These are phyloP conservation scores for Microdochium trichocladiopsis DNA, from an alignment of 2,329 filamentous ascomycete genomes.

Conservation along the genomic window DNA sequence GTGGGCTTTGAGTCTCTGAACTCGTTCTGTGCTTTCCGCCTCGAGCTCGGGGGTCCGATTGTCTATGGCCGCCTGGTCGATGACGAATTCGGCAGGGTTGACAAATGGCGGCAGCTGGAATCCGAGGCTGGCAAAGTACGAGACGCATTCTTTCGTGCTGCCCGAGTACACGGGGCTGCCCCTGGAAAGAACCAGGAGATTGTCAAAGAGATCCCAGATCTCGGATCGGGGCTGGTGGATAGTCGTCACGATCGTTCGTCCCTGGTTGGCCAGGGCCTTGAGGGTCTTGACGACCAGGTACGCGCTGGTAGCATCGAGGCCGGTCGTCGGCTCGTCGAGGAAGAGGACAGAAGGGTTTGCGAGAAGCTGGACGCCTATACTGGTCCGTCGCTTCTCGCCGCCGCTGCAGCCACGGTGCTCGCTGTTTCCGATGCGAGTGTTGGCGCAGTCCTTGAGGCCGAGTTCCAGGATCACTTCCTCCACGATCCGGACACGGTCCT, in stretches of 20 bases:
- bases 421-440: constrained; percentile 66
- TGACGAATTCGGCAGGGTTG: constrained; percentile 70
- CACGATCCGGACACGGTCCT: constrained; percentile 56
- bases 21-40: constrained; percentile 46
- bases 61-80: constrained; percentile 69
- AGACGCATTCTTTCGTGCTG: constrained; percentile 44
- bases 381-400: constrained; percentile 70
- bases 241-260: constrained; percentile 64
- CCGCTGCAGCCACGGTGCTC: constrained; percentile 71
- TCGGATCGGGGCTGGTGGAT: constrained; percentile 75
- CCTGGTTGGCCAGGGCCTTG: constrained; percentile 59
- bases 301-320: constrained; percentile 69
- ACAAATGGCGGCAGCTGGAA: constrained; percentile 62
- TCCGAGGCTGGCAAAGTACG: constrained; percentile 56
- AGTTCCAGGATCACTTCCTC: constrained; percentile 72
- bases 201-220: constrained; percentile 73
- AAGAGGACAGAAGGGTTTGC: constrained; percentile 73
- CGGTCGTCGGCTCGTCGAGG: constrained; percentile 73
- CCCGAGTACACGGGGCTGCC: constrained; percentile 66
- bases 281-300: constrained; percentile 66
- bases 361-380: constrained; percentile 72
- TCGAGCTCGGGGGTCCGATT: constrained; percentile 64
- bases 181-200: constrained; percentile 59
- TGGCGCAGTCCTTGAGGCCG: constrained; percentile 68
- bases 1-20: constrained; percentile 51